A percentile compares a stretch with the other conserved stretches of the same genome.
Evolutionary conservation across 306 rosid genomes (phyloP).

Genomic region (Dalbergia oliveri): DNA sequence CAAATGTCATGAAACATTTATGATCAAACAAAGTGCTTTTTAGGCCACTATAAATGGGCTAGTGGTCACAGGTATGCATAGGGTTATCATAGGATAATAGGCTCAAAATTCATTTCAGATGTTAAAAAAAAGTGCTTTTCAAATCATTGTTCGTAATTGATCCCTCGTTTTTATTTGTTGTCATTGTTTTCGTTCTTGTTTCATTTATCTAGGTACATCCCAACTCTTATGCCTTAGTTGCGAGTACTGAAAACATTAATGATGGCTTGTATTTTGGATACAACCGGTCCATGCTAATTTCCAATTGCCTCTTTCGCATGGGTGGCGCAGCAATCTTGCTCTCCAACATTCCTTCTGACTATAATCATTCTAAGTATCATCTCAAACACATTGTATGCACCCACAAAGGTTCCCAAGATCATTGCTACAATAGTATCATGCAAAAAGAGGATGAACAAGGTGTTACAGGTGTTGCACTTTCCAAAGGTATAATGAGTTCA

Average conservation of each 20-base stretch:
- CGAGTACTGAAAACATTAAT: conserved; percentile 44
- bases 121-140: too few species aligned
- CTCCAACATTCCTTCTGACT: conserved; percentile 38
- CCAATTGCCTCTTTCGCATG: conserved; percentile 45
- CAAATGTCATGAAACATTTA: too few species aligned
- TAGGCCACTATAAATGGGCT: too few species aligned
- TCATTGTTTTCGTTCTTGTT: neutral
- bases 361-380: conserved; percentile 24
- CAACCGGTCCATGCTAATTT: conserved; percentile 47
- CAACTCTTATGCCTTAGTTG: conserved; percentile 36
- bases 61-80: too few species aligned
- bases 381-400: conserved; percentile 33
- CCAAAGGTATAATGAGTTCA: conserved; percentile 10
- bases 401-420: conserved; percentile 17
- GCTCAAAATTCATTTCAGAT: too few species aligned
- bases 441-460: conserved; percentile 36
- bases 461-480: conserved; percentile 35
- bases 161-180: too few species aligned
- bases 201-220: neutral
- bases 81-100: too few species aligned
- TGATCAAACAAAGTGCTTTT: too few species aligned
- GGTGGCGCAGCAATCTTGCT: conserved; percentile 52
- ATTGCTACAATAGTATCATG: conserved; percentile 19
- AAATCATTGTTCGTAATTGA: too few species aligned
- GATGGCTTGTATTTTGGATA: conserved; percentile 41